Conservation (phyloP, 495 filamentous ascomycete species). For the Letharia lupina region DNA sequence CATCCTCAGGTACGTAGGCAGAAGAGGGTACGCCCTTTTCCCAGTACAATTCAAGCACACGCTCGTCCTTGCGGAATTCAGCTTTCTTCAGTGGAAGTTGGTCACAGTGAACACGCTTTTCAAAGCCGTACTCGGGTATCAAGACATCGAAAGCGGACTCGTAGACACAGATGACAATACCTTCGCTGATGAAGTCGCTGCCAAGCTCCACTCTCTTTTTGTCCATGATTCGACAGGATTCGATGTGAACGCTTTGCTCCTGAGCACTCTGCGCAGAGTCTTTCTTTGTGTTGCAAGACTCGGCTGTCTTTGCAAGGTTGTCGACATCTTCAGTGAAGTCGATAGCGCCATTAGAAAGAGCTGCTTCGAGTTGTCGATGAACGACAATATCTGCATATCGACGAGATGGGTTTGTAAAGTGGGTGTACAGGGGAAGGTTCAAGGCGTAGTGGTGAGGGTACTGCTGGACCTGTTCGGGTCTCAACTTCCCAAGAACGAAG, state of each 20-base stretch:
- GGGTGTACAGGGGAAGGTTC: constrained; percentile 90
- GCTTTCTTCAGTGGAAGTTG: constrained; percentile 97
- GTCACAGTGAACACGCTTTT: constrained; percentile 98
- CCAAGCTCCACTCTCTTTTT: constrained; percentile 73
- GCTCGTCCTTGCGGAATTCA: constrained; percentile 90
- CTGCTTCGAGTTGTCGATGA: constrained; percentile 86
- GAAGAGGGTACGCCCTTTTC: constrained; percentile 98
- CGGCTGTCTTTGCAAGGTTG: constrained; percentile 80
- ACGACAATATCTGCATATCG: constrained; percentile 93
- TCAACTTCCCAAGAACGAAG: constrained; percentile 66
- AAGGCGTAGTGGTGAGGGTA: constrained; percentile 88
- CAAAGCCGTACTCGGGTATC: constrained; percentile 96
- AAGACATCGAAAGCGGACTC: constrained; percentile 98
- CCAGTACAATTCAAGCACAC: constrained; percentile 94
- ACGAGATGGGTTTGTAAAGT: constrained; percentile 92
- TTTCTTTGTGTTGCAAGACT: constrained; percentile 97
- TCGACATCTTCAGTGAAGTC: constrained; percentile 90
- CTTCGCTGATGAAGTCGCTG: constrained; percentile 91
- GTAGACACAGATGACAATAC: constrained; percentile 94
- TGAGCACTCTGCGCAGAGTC: constrained; percentile 96
- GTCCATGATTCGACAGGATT: constrained; percentile 91
- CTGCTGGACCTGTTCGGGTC: constrained; percentile 68
- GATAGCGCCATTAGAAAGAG: constrained; percentile 69
- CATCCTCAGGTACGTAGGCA: constrained; percentile 93
- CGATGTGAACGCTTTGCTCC: constrained; percentile 98